A percentile compares a stretch with the other conserved stretches of the same genome.
Conservation (phyloP, 495 filamentous ascomycete species). For the Choiromyces venosus region DNA sequence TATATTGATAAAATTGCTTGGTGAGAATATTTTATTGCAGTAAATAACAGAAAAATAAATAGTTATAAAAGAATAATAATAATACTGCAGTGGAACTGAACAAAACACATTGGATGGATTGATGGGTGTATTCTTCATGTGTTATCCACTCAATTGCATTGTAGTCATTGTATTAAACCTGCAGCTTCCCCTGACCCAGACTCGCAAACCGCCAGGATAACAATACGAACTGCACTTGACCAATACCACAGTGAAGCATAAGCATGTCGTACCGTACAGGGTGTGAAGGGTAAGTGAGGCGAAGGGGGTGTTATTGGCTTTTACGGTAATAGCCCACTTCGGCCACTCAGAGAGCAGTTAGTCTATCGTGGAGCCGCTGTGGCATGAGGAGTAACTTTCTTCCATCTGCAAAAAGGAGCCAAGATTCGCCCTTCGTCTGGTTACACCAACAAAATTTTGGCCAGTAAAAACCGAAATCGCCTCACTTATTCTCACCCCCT, state of each 20-base stretch:
- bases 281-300: too few relatives aligned
- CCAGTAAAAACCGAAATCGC: too few relatives aligned
- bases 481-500: too few relatives aligned
- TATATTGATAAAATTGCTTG: neutral
- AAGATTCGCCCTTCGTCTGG: too few relatives aligned
- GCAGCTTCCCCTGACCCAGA: neutral
- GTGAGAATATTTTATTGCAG: neutral
- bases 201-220: neutral
- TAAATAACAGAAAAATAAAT: neutral
- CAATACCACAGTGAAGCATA: neutral
- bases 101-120: conserved; percentile 2
- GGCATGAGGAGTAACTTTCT: too few relatives aligned
- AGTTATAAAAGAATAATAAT: neutral
- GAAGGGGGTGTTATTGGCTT: too few relatives aligned
- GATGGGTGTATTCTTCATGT: neutral
- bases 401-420: too few relatives aligned
- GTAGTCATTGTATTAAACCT: neutral
- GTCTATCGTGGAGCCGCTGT: too few relatives aligned
- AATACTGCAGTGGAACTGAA: neutral
- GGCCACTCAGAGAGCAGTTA: too few relatives aligned
- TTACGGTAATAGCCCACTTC: too few relatives aligned
- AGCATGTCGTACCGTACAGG: neutral
- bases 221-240: neutral
- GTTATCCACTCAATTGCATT: neutral
- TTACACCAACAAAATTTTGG: too few relatives aligned